phyloP scores from a whole-genome alignment of 495 filamentous ascomycete species.

The Halenospora varia region DNA sequence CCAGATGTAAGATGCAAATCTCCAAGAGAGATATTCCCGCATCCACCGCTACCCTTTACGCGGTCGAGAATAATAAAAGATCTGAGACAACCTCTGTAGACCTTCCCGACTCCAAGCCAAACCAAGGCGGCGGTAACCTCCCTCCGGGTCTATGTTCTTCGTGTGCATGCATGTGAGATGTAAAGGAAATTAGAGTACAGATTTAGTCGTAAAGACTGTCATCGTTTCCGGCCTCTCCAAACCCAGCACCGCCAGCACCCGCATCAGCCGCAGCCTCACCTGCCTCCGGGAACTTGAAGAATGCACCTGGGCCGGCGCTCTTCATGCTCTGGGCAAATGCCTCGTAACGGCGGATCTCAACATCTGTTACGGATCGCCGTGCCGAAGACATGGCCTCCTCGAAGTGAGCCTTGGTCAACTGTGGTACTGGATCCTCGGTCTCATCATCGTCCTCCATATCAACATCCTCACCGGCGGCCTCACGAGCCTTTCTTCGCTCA shows the following conservation, averaged over 20 bases:
- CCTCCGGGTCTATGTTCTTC: slow-evolving; percentile 5
- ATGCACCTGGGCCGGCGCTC: slow-evolving; percentile 88
- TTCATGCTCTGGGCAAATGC: slow-evolving; percentile 99
- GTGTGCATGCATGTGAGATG: slow-evolving; percentile 18
- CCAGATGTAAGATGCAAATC: background rate
- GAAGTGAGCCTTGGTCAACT: slow-evolving; percentile 94
- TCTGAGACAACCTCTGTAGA: slow-evolving; percentile 8
- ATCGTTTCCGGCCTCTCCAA: slow-evolving; percentile 81
- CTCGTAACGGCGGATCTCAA: slow-evolving; percentile 96
- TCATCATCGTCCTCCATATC: slow-evolving; percentile 73
- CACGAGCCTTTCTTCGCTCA: slow-evolving; percentile 80
- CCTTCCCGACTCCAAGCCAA: slow-evolving; percentile 15
- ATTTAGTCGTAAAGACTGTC: slow-evolving; percentile 71
- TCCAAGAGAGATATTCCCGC: background rate
- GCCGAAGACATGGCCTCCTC: slow-evolving; percentile 97
- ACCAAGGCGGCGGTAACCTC: background rate
- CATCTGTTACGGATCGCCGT: slow-evolving; percentile 88
- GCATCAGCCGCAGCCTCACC: slow-evolving; percentile 49
- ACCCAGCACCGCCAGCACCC: slow-evolving; percentile 48
- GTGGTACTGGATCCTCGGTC: slow-evolving; percentile 87
- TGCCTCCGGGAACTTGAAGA: slow-evolving; percentile 91
- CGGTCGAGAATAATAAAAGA: slow-evolving; percentile 1
- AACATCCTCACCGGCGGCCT: slow-evolving; percentile 79
- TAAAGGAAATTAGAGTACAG: slow-evolving; percentile 26
- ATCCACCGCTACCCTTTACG: background rate